Evolutionary conservation across 176 grass and related monocot species (phyloP).

Genomic region (Olyra latifolia): DNA sequence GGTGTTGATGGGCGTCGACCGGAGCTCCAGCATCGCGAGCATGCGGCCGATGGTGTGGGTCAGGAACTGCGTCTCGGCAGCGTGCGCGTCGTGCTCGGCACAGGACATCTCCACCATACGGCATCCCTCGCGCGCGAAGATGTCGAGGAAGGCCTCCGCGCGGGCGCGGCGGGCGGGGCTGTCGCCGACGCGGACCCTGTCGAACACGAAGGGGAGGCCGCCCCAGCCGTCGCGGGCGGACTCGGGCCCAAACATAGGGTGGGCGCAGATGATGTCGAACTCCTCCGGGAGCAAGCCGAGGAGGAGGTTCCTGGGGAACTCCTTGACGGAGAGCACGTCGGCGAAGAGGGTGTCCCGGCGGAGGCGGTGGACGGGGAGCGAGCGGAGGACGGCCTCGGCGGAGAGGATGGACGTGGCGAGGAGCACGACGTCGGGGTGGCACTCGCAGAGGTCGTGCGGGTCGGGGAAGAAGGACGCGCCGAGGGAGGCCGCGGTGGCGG

Average conservation of each 20-base stretch:
- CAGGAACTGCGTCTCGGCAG: conserved; percentile 77
- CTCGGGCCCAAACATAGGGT: conserved; percentile 93
- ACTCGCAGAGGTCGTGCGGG: conserved; percentile 83
- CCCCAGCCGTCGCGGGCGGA: conserved; percentile 60
- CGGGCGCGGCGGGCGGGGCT: conserved; percentile 36
- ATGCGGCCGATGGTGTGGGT: conserved; percentile 73
- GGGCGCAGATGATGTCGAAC: conserved; percentile 80
- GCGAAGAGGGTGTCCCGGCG: conserved; percentile 78
- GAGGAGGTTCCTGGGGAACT: conserved; percentile 72
- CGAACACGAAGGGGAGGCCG: conserved; percentile 61
- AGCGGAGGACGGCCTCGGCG: conserved; percentile 51
- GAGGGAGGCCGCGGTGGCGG: conserved; percentile 44
- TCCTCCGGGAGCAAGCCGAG: conserved; percentile 43
- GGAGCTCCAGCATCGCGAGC: conserved; percentile 51
- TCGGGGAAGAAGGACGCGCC: conserved; percentile 60
- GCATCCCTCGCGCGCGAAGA: conserved; percentile 69
- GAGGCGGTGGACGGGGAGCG: conserved; percentile 73
- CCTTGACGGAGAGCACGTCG: conserved; percentile 89
- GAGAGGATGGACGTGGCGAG: conserved; percentile 80
- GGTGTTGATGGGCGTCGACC: conserved; percentile 47
- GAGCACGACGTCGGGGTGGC: conserved; percentile 76
- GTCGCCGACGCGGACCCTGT: conserved; percentile 60
- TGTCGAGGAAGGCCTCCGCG: conserved; percentile 49
- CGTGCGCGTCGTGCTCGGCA: conserved; percentile 58
- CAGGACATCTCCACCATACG: conserved; percentile 81